These are phyloP conservation scores for Tubosaeta sp. DNA, from an alignment of 768 basidiomycete genomes.

Conservation along the genomic window DNA sequence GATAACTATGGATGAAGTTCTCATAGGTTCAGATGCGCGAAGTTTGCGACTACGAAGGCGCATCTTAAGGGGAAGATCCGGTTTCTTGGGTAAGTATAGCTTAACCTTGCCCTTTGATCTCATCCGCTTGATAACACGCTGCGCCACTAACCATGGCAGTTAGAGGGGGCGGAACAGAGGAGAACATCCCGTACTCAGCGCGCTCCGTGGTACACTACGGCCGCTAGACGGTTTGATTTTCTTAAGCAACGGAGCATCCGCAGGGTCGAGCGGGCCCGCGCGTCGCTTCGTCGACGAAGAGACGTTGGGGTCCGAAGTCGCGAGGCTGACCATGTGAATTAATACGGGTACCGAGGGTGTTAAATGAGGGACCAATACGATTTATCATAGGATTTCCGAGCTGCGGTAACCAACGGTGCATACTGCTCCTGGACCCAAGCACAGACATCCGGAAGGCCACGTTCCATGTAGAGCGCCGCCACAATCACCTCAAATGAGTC, in stretches of 20 bases:
- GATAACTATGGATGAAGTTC: slow-evolving; percentile 9
- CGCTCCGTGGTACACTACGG: slow-evolving; percentile 12
- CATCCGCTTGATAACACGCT: slow-evolving; percentile 23
- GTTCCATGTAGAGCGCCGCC: slow-evolving; percentile 39
- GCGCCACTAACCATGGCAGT: slow-evolving; percentile 21
- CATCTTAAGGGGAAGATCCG: slow-evolving; percentile 12
- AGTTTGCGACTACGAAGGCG: slow-evolving; percentile 13
- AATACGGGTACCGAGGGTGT: background rate
- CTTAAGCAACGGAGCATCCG: slow-evolving; percentile 13
- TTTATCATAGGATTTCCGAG: slow-evolving; percentile 25
- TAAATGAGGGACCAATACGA: slow-evolving; percentile 14
- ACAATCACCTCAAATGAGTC: slow-evolving; percentile 47
- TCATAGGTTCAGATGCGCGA: slow-evolving; percentile 1
- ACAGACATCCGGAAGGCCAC: slow-evolving; percentile 35
- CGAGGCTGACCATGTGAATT: slow-evolving; percentile 11
- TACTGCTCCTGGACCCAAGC: slow-evolving; percentile 39
- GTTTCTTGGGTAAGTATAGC: slow-evolving; percentile 15
- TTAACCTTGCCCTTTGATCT: slow-evolving; percentile 27
- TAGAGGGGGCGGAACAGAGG: background rate
- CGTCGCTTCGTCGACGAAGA: slow-evolving; percentile 14
- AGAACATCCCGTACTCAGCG: slow-evolving; percentile 15
- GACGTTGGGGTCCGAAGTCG: background rate
- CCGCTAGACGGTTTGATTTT: slow-evolving; percentile 17
- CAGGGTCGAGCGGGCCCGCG: slow-evolving; percentile 1
- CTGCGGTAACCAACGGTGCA: slow-evolving; percentile 33